Conservation (phyloP, 1,284 basidiomycete genomes). For the Porogramme epimiltina region DNA sequence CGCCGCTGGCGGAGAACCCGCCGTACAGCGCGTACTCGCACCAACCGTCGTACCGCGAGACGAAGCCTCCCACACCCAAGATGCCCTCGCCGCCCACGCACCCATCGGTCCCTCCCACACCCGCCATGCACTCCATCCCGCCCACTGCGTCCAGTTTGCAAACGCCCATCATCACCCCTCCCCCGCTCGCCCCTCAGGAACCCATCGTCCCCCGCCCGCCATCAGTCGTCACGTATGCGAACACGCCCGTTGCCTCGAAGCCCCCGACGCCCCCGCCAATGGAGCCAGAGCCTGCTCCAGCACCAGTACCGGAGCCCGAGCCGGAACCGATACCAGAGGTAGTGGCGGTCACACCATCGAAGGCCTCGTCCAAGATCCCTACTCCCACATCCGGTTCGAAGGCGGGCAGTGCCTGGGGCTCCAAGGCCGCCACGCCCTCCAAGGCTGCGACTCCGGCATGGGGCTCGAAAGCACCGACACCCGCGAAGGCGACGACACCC, state of each 20-base stretch:
- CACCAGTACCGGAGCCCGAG: conserved; percentile 3
- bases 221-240: conserved; percentile 19
- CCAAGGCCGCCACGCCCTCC: conserved; percentile 15
- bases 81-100: conserved; percentile 14
- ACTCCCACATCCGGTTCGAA: conserved; percentile 22
- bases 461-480: conserved; percentile 24
- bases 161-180: conserved; percentile 14
- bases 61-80: conserved; percentile 25
- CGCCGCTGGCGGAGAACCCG: conserved; percentile 19
- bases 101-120: conserved; percentile 15
- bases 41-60: conserved; percentile 20
- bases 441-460: conserved; percentile 21
- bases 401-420: conserved; percentile 11
- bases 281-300: neutral
- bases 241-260: conserved; percentile 8
- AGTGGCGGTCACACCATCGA: conserved; percentile 12
- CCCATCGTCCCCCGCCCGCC: conserved; percentile 15
- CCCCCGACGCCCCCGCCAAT: conserved; percentile 16
- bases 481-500: conserved; percentile 22
- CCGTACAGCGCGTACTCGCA: conserved; percentile 22
- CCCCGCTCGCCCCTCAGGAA: conserved; percentile 12
- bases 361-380: conserved; percentile 14
- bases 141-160: conserved; percentile 14
- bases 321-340: neutral
- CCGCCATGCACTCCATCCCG: neutral